These are phyloP conservation scores for Camellia japonica DNA, from an alignment of 148 eudicot genomes.

Conservation along the genomic window DNA sequence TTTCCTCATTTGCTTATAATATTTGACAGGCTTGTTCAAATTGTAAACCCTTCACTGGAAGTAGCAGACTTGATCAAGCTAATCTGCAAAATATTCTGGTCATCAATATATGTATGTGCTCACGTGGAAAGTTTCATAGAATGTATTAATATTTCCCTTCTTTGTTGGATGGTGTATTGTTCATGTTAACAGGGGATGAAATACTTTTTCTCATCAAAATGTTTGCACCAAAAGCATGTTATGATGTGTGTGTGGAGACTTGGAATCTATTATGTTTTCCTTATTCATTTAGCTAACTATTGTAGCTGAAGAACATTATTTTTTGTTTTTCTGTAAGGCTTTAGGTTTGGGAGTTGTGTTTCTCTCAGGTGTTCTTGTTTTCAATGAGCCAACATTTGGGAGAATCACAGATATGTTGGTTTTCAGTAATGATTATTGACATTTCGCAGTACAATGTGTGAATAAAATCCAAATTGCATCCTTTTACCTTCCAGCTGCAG, in stretches of 20 bases:
- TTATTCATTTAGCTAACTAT: background rate
- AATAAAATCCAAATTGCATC: background rate
- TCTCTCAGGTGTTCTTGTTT: background rate
- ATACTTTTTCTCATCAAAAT: background rate
- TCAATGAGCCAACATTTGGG: background rate
- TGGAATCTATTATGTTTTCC: background rate
- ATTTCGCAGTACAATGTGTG: slow-evolving; percentile 17
- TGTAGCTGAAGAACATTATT: background rate
- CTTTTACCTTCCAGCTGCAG: background rate
- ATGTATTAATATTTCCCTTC: slow-evolving; percentile 6
- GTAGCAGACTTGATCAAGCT: slow-evolving; percentile 95
- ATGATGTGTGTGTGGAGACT: background rate
- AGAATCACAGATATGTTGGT: background rate
- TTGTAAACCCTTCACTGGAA: slow-evolving; percentile 67
- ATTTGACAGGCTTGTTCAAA: slow-evolving; percentile 76
- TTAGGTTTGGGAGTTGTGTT: background rate
- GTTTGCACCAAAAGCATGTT: background rate
- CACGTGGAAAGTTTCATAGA: background rate
- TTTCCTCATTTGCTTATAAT: slow-evolving; percentile 80
- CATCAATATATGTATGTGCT: slow-evolving; percentile 86
- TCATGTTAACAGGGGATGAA: background rate
- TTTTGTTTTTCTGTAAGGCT: slow-evolving; percentile 5
- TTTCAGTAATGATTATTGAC: background rate
- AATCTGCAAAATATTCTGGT: slow-evolving; percentile 98
- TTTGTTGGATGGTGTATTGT: slow-evolving; percentile 6